phyloP scores from a whole-genome alignment of 805 yeast species.

The Kazachstania bromeliacearum region DNA sequence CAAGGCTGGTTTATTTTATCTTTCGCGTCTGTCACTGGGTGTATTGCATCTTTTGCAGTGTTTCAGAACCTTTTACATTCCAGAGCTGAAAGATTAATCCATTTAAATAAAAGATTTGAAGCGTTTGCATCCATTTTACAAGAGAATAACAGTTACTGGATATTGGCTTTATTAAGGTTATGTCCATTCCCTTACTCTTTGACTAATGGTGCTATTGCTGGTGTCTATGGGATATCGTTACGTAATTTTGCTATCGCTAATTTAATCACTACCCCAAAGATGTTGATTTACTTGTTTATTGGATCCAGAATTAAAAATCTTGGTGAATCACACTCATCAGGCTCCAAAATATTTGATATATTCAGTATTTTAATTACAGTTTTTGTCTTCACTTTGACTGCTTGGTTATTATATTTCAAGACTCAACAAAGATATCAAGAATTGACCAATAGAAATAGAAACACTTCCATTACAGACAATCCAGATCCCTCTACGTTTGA shows the following conservation, averaged over 20 bases:
- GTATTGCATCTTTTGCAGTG: constrained; percentile 59
- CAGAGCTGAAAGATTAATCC: constrained; percentile 52
- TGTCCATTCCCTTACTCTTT: constrained; percentile 92
- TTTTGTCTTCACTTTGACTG: constrained; percentile 45
- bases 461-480: constrained; percentile 2
- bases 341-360: constrained; percentile 51
- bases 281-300: constrained; percentile 63
- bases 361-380: constrained; percentile 51
- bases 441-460: constrained; percentile 16
- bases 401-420: constrained; percentile 57
- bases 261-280: constrained; percentile 69
- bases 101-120: constrained; percentile 52
- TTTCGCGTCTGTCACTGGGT: constrained; percentile 59
- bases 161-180: constrained; percentile 64
- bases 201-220: constrained; percentile 86
- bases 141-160: constrained; percentile 56
- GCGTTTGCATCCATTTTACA: constrained; percentile 67
- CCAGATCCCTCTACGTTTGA: constrained; percentile 8
- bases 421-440: constrained; percentile 32
- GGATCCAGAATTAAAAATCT: constrained; percentile 66
- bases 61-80: constrained; percentile 51
- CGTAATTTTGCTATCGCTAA: constrained; percentile 62
- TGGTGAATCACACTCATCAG: constrained; percentile 46
- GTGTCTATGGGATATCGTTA: constrained; percentile 66
- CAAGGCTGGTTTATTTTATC: constrained; percentile 75